phyloP scores from a whole-genome alignment of 2,329 filamentous ascomycete genomes.

The Pleochaeta shiraiana region DNA sequence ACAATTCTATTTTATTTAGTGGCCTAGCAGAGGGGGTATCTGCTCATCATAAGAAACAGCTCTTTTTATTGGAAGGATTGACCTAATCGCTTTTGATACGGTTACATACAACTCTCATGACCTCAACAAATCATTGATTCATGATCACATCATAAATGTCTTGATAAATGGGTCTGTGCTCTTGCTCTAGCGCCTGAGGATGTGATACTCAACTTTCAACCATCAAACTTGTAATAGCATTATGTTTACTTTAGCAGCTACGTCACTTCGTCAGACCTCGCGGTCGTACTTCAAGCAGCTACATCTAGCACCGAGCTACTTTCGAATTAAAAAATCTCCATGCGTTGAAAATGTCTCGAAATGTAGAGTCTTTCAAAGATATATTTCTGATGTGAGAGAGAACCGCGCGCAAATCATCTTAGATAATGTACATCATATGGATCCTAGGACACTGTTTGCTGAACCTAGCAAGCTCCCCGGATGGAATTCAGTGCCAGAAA shows the following conservation, averaged over 20 bases:
- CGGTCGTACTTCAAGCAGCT: slow-evolving; percentile 16
- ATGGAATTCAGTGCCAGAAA: slow-evolving; percentile 13
- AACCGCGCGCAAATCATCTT: slow-evolving; percentile 61
- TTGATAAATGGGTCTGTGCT: no score
- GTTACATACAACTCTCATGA: no score
- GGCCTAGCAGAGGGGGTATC: no score
- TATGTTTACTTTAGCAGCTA: slow-evolving; percentile 16
- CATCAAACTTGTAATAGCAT: no score
- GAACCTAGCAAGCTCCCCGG: slow-evolving; percentile 17
- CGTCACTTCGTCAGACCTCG: slow-evolving; percentile 17
- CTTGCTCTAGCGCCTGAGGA: no score
- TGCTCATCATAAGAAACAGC: no score
- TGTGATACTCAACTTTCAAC: no score
- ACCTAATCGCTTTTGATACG: no score
- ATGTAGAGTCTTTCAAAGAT: slow-evolving; percentile 29
- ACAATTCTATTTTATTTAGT: no score
- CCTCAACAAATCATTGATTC: no score
- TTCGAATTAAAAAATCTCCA: slow-evolving; percentile 11
- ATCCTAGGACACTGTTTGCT: slow-evolving; percentile 61
- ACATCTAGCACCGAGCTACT: slow-evolving; percentile 11
- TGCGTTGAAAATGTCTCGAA: slow-evolving; percentile 11
- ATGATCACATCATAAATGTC: no score
- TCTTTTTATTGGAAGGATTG: no score
- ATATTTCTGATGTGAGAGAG: slow-evolving; percentile 67
- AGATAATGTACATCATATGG: slow-evolving; percentile 66